Evolutionary conservation across 2,329 filamentous ascomycete species (phyloP).

Genomic region (Hypoxylon sp.): DNA sequence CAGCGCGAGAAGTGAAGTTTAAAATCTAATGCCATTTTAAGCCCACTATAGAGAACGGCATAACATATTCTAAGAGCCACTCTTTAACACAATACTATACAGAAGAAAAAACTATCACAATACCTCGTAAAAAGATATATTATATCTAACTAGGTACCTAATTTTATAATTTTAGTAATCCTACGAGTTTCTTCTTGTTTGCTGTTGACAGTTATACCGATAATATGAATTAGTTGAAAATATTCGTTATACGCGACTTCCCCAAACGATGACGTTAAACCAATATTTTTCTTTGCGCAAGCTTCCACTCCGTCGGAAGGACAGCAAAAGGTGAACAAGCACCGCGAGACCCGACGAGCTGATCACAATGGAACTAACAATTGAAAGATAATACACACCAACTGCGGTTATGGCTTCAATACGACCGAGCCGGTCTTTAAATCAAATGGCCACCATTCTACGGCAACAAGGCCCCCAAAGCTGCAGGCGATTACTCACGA

Average conservation of each 20-base stretch:
- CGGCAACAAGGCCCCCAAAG: conserved; percentile 35
- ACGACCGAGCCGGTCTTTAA: conserved; percentile 42
- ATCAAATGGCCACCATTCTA: conserved; percentile 31
- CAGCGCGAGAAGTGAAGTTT: not conserved
- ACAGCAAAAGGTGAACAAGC: conserved; percentile 5
- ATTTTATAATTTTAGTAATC: too few relatives aligned
- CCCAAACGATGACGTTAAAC: conserved; percentile 48
- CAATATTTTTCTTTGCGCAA: conserved; percentile 46
- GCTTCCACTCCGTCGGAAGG: conserved; percentile 13
- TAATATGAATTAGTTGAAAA: not conserved
- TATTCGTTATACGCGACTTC: conserved; percentile 20
- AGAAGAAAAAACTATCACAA: not conserved
- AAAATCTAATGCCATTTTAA: not conserved
- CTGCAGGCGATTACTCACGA: conserved; percentile 29
- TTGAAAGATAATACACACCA: conserved; percentile 25
- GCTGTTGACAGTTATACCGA: not conserved
- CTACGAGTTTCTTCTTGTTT: not conserved
- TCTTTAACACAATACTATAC: not conserved
- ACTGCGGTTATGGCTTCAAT: conserved; percentile 46
- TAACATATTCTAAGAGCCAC: not conserved
- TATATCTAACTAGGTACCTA: not conserved
- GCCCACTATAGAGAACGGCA: not conserved
- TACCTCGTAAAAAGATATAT: not conserved
- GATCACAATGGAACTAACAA: conserved; percentile 33
- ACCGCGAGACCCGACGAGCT: conserved; percentile 1